These are phyloP conservation scores for Cercospora sp. DNA, from an alignment of 2,329 filamentous ascomycete species.

Conservation along the genomic window DNA sequence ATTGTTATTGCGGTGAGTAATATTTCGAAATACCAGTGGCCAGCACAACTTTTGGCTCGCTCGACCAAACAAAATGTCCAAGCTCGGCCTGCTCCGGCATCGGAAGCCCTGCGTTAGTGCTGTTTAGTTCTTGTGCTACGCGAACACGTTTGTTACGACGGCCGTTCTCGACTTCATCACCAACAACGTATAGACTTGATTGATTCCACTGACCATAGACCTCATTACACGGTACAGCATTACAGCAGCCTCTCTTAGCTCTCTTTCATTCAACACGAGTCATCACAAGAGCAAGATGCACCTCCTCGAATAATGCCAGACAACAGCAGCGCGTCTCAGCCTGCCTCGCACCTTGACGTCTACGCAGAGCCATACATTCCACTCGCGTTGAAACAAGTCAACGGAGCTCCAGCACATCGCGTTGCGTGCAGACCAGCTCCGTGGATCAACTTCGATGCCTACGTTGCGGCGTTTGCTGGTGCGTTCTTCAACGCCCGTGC, in stretches of 20 bases:
- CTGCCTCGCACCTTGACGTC: constrained; percentile 20
- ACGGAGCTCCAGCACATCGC: constrained; percentile 17
- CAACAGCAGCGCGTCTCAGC: neutral
- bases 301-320: neutral
- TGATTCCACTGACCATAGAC: neutral
- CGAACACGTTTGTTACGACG: neutral
- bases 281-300: neutral
- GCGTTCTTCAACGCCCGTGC: constrained; percentile 1
- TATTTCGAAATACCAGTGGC: constrained; percentile 4
- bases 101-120: neutral
- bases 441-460: constrained; percentile 20
- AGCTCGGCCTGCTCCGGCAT: constrained; percentile 1
- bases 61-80: neutral
- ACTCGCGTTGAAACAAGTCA: constrained; percentile 19
- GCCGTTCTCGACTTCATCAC: neutral
- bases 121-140: neutral
- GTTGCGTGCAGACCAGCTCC: constrained; percentile 16
- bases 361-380: constrained; percentile 32
- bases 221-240: neutral
- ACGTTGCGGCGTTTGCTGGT: constrained; percentile 20
- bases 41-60: constrained; percentile 4
- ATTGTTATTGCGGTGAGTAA: constrained; percentile 10
- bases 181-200: neutral
- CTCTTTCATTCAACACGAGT: neutral
- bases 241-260: neutral